phyloP scores from a whole-genome alignment of 1,284 basidiomycete genomes.

The Tausonia pullulans region DNA sequence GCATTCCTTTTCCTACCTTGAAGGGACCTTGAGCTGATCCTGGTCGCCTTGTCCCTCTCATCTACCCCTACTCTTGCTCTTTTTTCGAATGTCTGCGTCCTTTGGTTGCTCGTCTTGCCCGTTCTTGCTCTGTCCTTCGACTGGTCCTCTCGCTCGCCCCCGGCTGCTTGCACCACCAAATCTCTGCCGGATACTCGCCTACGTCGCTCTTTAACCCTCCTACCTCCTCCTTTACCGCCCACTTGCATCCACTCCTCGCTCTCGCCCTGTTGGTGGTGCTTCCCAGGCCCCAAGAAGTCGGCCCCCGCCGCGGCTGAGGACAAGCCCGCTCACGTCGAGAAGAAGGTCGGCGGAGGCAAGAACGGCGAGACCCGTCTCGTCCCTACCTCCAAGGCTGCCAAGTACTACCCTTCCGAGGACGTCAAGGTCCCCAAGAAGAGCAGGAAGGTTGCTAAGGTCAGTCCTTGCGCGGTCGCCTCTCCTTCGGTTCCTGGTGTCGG shows the following conservation, averaged over 20 bases:
- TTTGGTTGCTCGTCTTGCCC: background rate
- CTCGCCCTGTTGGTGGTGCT: background rate
- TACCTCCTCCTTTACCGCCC: background rate
- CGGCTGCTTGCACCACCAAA: background rate
- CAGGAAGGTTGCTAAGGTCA: slow-evolving; percentile 58
- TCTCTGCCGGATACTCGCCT: background rate
- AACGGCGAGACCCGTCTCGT: slow-evolving; percentile 80
- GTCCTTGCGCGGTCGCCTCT: background rate
- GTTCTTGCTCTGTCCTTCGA: background rate
- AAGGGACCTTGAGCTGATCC: background rate
- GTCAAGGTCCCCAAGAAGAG: slow-evolving; percentile 79
- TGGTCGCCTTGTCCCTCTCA: no score
- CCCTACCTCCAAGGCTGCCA: slow-evolving; percentile 73
- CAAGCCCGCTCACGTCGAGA: slow-evolving; percentile 52
- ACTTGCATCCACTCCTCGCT: background rate
- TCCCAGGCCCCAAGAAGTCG: slow-evolving; percentile 58
- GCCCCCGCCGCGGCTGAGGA: slow-evolving; percentile 50
- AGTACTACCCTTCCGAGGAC: slow-evolving; percentile 97
- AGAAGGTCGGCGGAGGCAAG: slow-evolving; percentile 75
- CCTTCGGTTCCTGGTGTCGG: background rate
- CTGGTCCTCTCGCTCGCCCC: background rate
- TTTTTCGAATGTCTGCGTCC: background rate
- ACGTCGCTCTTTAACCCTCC: background rate
- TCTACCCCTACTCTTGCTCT: background rate
- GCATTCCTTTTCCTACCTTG: no score